Percentiles rank a stretch among this genome's conserved stretches.
Conservation (phyloP, 495 filamentous ascomycete genomes). For the Xylaria telfairii region DNA sequence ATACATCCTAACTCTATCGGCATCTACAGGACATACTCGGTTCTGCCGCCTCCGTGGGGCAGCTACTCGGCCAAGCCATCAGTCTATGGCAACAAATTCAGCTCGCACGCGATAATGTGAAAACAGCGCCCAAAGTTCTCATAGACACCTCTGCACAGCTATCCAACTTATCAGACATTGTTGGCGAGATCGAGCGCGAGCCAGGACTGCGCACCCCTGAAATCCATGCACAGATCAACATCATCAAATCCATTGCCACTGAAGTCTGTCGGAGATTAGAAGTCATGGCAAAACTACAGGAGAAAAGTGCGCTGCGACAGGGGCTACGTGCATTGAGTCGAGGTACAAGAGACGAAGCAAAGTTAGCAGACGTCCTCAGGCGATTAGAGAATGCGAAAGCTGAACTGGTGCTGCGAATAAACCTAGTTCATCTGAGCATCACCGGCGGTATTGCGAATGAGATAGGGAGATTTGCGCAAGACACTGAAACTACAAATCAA, state of each 20-base stretch:
- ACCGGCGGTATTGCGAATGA: background rate
- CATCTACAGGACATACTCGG: background rate
- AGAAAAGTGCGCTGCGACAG: background rate
- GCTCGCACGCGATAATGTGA: background rate
- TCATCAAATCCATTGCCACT: background rate
- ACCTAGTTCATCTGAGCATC: background rate
- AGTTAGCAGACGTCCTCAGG: slow-evolving; percentile 1
- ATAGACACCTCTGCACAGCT: background rate
- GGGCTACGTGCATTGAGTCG: background rate
- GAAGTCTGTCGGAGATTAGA: background rate
- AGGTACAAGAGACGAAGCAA: background rate
- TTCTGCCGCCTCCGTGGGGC: background rate
- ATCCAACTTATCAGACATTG: background rate
- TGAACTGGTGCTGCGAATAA: background rate
- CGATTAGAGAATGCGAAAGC: background rate
- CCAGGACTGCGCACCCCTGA: background rate
- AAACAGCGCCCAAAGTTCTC: background rate
- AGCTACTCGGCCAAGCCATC: slow-evolving; percentile 2
- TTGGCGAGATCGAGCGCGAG: background rate
- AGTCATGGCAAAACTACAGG: background rate
- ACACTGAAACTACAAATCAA: background rate
- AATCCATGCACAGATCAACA: background rate
- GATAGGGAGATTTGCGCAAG: background rate
- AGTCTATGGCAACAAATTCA: background rate
- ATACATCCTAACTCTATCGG: background rate